Evolutionary conservation across 129 eudicot species (phyloP), one percentile per base, ranked within the genome.

Genomic region (Tagetes patula): DNA sequence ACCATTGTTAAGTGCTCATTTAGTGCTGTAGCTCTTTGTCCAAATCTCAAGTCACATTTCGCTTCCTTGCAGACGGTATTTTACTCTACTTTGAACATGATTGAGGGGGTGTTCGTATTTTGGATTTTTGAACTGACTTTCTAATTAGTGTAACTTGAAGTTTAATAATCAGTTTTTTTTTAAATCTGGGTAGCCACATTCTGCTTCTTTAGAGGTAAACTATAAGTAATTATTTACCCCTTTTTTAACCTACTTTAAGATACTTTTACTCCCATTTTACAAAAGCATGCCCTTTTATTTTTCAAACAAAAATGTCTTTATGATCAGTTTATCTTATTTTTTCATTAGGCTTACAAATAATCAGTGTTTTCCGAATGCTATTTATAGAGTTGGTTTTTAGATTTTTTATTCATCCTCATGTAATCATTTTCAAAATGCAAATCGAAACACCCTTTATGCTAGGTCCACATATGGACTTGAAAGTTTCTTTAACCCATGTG

Each of bases 31-130:
- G 92, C 97, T 71, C 87, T 94, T 30, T 86, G 97, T 82, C 96
- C 96, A 66, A 88, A 78, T 78, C 81, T 89, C 70, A 93, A 90
- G 76, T 74, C 96, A 46, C 92, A 84, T 58, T 90, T 87, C 80
- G 82, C 92, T 75, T 90, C 96, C 7, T 86, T 88, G 3, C 96
- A 93, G 52, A 93, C 87, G 96, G 98, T 93, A 73, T 79, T 64
- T 69, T 12, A 60, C 27, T 34, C 66, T 60, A 33, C 67, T 72
- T 53, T 32, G 38, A 38, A 66, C 61, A 66, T 64, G 7, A 54
- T 65, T 65, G 42, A 14, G 46, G 40, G 43, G 34, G 73, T 67
- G 39, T 56, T 56, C 6, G 8, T 14, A 53, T 53, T 14, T 14
- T 3, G 32, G 58, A 8, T 14, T 14, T 14, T 20, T n/a, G 58